Base-by-base conservation (phyloP, 805 yeast genomes). In the Wickerhamiella nectarea region DNA sequence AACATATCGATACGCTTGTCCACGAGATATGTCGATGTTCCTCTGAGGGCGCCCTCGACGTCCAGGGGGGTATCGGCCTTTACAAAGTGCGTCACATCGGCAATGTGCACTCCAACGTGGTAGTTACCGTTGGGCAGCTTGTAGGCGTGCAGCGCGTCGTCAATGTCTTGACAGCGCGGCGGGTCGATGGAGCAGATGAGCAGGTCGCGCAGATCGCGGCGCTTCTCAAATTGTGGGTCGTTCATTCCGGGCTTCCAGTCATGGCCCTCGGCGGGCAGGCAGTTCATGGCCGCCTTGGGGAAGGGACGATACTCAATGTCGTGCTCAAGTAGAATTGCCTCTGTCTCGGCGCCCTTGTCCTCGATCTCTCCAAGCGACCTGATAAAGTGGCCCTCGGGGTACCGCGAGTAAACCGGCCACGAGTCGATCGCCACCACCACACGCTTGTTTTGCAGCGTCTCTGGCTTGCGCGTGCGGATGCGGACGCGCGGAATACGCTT, bases 1-100 rank as follows among this genome's bases (percentile, higher is more conserved):
- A 91, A 69, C 99, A 91, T 91, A 70, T 91, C 99, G 54, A 91
- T 91, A 71, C 99, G 82, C 63, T 91, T 89, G 60, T 91, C 98
- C 11, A 91, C 99, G 45, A 91, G 69, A 63, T 91, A 91, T 2
- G 91, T 96, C 4, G 98, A 87, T 0, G 98, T 91, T 55, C 96
- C 97, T 64, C 99, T 76, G 1, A 94, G 72, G 0, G 97, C 94
- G 62, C 96, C 99, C 64, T 91, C 99, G 36, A 75, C 80, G 59
- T 91, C 98, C 47, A 91, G 69, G 0, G 97, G 78, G 3, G 95
- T 85, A 49, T 78, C 80, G 0, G 98, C 80, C 62, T 86, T 85
- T 37, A 91, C 98, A 57, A 91, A 91, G 64, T 91, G 94, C 1
- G 97, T 84, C 24, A 91, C 99, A 64, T 91, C 99, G 8, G 99